These are phyloP conservation scores for Phytophthora europaea DNA, from an alignment of 352 stramenopile genomes.

Conservation along the genomic window DNA sequence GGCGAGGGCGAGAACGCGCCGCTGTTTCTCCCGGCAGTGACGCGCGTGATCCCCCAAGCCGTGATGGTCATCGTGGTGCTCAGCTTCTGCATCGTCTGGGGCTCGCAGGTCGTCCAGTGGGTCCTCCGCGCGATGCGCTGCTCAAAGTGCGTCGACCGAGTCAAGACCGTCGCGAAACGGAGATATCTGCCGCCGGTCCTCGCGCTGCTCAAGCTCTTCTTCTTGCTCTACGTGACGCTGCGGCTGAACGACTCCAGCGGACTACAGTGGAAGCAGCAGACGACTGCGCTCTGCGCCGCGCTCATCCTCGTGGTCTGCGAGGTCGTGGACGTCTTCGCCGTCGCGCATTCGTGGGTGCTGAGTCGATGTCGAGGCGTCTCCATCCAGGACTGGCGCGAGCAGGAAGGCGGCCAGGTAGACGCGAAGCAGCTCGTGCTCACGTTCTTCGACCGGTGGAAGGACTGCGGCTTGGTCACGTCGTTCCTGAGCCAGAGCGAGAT, in stretches of 20 bases:
- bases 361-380: conserved; percentile 16
- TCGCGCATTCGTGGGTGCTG: conserved; percentile 30
- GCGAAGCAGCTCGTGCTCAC: conserved; percentile 28
- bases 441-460: conserved; percentile 38
- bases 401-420: conserved; percentile 7
- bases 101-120: conserved; percentile 11
- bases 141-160: conserved; percentile 2
- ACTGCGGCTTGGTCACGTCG: conserved; percentile 35
- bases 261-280: conserved; percentile 33
- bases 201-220: conserved; percentile 34
- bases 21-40: conserved; percentile 20
- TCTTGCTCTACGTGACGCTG: conserved; percentile 33
- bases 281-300: conserved; percentile 23
- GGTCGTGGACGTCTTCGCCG: conserved; percentile 32
- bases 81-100: conserved; percentile 31
- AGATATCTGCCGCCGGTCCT: conserved; percentile 23
- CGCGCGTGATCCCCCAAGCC: conserved; percentile 22
- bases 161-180: conserved; percentile 4
- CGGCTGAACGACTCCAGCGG: conserved; percentile 17
- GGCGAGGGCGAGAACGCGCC: conserved; percentile 5
- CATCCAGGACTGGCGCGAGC: conserved; percentile 20
- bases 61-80: conserved; percentile 32
- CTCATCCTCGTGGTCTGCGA: conserved; percentile 36
- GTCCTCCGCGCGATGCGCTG: background rate
- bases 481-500: conserved; percentile 38